Evolutionary conservation across 495 filamentous ascomycete species (phyloP).

Genomic region (Sporormia fimetaria): DNA sequence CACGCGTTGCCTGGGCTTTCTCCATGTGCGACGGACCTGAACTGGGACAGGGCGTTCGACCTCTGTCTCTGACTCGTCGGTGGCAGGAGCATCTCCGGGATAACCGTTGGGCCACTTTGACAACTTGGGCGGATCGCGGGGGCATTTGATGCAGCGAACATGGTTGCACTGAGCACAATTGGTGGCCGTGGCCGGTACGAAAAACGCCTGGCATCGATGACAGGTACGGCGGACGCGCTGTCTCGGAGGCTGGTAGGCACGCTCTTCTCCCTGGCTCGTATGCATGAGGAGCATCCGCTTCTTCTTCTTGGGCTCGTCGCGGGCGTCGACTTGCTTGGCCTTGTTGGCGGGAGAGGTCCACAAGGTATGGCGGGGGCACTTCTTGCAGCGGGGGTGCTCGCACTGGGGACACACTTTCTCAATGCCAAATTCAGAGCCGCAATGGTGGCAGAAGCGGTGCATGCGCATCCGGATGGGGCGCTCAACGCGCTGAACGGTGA

Average conservation of each 20-base stretch:
- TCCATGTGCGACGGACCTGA: constrained; percentile 7
- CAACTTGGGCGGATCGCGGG: constrained; percentile 61
- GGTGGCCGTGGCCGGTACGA: constrained; percentile 36
- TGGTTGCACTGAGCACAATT: constrained; percentile 60
- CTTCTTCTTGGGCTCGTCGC: constrained; percentile 34
- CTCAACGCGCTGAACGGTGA: constrained; percentile 58
- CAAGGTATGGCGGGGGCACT: constrained; percentile 60
- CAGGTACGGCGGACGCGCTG: constrained; percentile 68
- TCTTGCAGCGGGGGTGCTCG: constrained; percentile 65
- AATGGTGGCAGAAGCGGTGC: constrained; percentile 70
- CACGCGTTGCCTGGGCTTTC: constrained; percentile 20
- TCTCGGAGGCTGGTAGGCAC: constrained; percentile 51
- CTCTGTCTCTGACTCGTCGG: constrained; percentile 12
- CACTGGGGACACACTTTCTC: constrained; percentile 62
- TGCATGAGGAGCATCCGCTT: constrained; percentile 14
- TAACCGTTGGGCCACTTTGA: constrained; percentile 68
- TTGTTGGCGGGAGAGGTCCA: constrained; percentile 41
- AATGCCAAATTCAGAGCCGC: constrained; percentile 57
- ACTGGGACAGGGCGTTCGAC: constrained; percentile 6
- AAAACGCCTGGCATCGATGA: constrained; percentile 59
- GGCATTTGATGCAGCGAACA: constrained; percentile 68
- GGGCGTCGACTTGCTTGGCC: constrained; percentile 38
- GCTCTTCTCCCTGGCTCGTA: constrained; percentile 47
- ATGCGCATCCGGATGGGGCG: constrained; percentile 89
- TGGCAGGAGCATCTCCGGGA: constrained; percentile 48